Conservation (phyloP, 805 yeast genomes). For the Priceomyces carsonii region DNA sequence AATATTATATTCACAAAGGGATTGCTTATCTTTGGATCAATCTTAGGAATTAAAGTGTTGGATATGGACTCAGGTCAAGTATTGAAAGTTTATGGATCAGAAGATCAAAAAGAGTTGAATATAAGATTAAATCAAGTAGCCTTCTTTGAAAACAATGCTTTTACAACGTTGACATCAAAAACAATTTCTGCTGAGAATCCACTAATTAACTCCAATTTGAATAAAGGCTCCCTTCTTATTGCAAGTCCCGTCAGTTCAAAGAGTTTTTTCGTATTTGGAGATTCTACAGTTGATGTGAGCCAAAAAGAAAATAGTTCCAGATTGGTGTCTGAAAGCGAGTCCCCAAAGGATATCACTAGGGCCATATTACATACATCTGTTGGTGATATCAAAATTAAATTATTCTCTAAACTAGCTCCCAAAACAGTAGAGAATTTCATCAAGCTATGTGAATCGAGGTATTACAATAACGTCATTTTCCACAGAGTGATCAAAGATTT, state of each 20-base stretch:
- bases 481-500: slow-evolving; percentile 25
- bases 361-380: slow-evolving; percentile 34
- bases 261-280: slow-evolving; percentile 13
- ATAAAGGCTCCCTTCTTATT: slow-evolving; percentile 13
- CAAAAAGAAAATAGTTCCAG: slow-evolving; percentile 9
- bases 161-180: slow-evolving; percentile 10
- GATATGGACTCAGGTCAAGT: slow-evolving; percentile 10
- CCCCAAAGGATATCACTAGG: slow-evolving; percentile 1
- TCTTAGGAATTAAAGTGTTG: slow-evolving; percentile 12
- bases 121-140: slow-evolving; percentile 10
- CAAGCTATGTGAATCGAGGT: slow-evolving; percentile 31
- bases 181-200: slow-evolving; percentile 19
- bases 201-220: slow-evolving; percentile 14
- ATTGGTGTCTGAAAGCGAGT: slow-evolving; percentile 3
- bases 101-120: slow-evolving; percentile 10
- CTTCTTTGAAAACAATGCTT: slow-evolving; percentile 12
- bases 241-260: slow-evolving; percentile 11
- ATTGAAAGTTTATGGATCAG: slow-evolving; percentile 11
- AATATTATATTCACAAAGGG: slow-evolving; percentile 10
- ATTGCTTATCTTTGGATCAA: slow-evolving; percentile 10
- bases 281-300: slow-evolving; percentile 1
- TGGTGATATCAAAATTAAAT: slow-evolving; percentile 42
- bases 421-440: slow-evolving; percentile 43
- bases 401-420: slow-evolving; percentile 38
- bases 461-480: slow-evolving; percentile 37